A percentile compares a stretch with the other conserved stretches of the same genome.
Evolutionary conservation across 495 filamentous ascomycete genomes (phyloP).

Genomic region (Arthonia radiata): DNA sequence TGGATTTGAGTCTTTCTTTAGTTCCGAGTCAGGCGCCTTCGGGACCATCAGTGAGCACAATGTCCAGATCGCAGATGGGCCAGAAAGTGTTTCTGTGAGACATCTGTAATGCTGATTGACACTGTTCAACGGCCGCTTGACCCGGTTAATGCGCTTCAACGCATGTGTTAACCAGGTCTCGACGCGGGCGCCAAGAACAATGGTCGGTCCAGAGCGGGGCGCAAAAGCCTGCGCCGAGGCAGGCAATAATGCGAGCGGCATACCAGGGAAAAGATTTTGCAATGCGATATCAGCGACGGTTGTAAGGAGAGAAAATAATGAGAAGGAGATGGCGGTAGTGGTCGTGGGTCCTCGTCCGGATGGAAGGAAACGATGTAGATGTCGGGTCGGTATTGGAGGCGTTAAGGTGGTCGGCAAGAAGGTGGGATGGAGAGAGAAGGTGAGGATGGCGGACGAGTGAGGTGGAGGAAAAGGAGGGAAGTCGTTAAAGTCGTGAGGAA

Average conservation of each 20-base stretch:
- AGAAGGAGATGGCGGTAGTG: too few relatives aligned
- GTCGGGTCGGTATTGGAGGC: too few relatives aligned
- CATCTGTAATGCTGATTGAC: conserved; percentile 91
- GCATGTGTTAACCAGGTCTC: conserved; percentile 96
- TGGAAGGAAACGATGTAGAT: too few relatives aligned
- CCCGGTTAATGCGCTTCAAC: conserved; percentile 85
- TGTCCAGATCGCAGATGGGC: conserved; percentile 82
- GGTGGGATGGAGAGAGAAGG: too few relatives aligned
- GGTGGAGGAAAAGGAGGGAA: too few relatives aligned
- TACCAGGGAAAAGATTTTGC: too few relatives aligned
- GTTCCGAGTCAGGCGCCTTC: conserved; percentile 71
- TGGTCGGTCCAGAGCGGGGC: conserved; percentile 78
- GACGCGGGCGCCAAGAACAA: conserved; percentile 81
- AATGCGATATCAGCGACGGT: too few relatives aligned
- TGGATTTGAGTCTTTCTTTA: conserved; percentile 65
- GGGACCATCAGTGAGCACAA: conserved; percentile 81
- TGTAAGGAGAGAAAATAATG: too few relatives aligned
- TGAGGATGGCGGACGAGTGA: too few relatives aligned
- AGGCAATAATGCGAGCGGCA: conserved; percentile 80
- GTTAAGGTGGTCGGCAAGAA: too few relatives aligned
- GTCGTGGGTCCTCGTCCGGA: too few relatives aligned
- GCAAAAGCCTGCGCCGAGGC: conserved; percentile 94
- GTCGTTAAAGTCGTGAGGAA: too few relatives aligned
- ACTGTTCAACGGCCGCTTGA: conserved; percentile 96
- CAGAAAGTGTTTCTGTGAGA: conserved; percentile 86